A percentile compares a stretch with the other conserved stretches of the same genome.
Conservation (phyloP, 805 yeast genomes). For the Candida dajiaensis region DNA sequence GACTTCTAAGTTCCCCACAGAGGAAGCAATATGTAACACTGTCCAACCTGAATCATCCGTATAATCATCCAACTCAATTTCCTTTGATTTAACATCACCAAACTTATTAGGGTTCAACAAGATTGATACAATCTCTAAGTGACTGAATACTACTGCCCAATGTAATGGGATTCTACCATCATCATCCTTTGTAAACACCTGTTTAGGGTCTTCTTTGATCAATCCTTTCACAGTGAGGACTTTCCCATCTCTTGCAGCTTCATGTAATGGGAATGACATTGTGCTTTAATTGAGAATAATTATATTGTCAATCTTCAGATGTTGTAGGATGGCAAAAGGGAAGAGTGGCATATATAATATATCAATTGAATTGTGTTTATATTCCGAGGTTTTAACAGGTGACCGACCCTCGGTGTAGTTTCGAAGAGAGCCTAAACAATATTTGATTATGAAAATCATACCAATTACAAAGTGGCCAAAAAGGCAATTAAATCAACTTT, state of each 20-base stretch:
- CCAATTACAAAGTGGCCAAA: too few relatives aligned
- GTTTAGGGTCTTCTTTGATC: constrained; percentile 38
- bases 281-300: neutral
- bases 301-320: too few relatives aligned
- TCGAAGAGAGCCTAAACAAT: too few relatives aligned
- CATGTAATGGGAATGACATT: constrained; percentile 35
- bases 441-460: too few relatives aligned
- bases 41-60: constrained; percentile 84
- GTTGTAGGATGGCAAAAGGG: too few relatives aligned
- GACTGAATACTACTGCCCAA: constrained; percentile 77
- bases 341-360: too few relatives aligned
- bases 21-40: constrained; percentile 75
- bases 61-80: constrained; percentile 60
- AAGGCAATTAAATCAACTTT: too few relatives aligned
- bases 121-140: constrained; percentile 43
- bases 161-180: constrained; percentile 80
- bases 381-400: too few relatives aligned
- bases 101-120: constrained; percentile 33
- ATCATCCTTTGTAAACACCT: constrained; percentile 46
- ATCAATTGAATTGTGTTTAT: too few relatives aligned
- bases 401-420: too few relatives aligned
- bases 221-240: constrained; percentile 43
- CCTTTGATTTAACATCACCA: constrained; percentile 18
- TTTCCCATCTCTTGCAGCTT: constrained; percentile 63
- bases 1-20: constrained; percentile 59